Evolutionary conservation across 164 flowering plant genomes (phyloP).

Genomic region (Chimonanthus salicifolius): DNA sequence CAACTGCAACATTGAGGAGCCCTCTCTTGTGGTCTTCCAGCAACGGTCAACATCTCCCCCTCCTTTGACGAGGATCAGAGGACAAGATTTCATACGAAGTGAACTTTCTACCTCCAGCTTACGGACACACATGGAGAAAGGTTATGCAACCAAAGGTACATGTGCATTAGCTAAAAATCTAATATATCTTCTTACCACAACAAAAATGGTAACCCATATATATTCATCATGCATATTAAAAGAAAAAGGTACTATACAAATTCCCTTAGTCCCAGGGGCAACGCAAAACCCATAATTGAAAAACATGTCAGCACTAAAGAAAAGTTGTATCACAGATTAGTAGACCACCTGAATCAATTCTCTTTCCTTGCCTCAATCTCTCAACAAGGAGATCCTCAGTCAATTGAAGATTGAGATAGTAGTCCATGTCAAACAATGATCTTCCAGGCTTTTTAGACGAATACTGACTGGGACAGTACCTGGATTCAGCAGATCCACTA

Average conservation of each 20-base stretch:
- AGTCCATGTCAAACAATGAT: slow-evolving; percentile 43
- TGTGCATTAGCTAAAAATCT: no score
- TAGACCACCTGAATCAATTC: slow-evolving; percentile 62
- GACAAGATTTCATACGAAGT: no score
- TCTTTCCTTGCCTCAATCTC: slow-evolving; percentile 42
- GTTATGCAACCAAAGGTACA: no score
- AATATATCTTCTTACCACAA: no score
- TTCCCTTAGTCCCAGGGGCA: background rate
- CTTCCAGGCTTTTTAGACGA: slow-evolving; percentile 9
- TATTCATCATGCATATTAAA: no score
- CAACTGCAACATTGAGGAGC: no score
- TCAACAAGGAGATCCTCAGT: slow-evolving; percentile 55
- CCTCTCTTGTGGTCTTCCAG: no score
- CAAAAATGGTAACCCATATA: no score
- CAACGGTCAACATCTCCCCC: no score
- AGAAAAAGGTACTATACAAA: background rate
- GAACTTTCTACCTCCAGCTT: no score
- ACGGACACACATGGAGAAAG: no score
- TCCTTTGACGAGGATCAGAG: no score
- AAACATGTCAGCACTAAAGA: slow-evolving; percentile 8
- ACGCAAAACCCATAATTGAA: background rate
- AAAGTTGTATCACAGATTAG: slow-evolving; percentile 36
- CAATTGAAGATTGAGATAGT: slow-evolving; percentile 36
- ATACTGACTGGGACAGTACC: slow-evolving; percentile 12
- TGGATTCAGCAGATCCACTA: slow-evolving; percentile 17